Conservation (phyloP, 768 basidiomycete species). For the Lactifluus volemus region DNA sequence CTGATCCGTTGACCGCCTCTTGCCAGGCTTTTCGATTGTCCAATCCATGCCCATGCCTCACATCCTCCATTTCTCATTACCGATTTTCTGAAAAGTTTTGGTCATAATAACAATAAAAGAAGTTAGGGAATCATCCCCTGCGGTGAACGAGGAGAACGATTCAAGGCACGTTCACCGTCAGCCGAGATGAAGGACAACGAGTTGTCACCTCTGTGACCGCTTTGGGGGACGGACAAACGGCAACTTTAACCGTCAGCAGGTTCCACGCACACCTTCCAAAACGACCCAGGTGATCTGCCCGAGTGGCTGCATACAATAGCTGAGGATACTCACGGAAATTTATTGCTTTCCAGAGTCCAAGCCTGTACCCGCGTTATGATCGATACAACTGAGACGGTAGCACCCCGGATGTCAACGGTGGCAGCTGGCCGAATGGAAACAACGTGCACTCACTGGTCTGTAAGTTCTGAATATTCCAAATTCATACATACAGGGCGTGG, state of each 20-base stretch:
- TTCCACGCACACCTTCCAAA: constrained; percentile 24
- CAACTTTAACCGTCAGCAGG: constrained; percentile 55
- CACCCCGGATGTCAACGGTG: constrained; percentile 52
- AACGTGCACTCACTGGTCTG: constrained; percentile 12
- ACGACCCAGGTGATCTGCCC: constrained; percentile 65
- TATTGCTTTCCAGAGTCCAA: constrained; percentile 22
- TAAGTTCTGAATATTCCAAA: constrained; percentile 3
- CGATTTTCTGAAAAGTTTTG: constrained; percentile 38
- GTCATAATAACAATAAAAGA: constrained; percentile 51
- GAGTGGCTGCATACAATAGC: constrained; percentile 60
- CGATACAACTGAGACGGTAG: constrained; percentile 34
- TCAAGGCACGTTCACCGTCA: constrained; percentile 63
- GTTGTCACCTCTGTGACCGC: constrained; percentile 52
- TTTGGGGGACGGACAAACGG: constrained; percentile 61
- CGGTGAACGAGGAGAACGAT: constrained; percentile 69
- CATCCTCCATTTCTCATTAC: constrained; percentile 39
- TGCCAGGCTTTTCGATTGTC: constrained; percentile 28
- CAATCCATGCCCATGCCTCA: constrained; percentile 51
- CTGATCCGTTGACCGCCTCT: neutral
- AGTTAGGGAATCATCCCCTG: constrained; percentile 58
- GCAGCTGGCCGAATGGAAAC: constrained; percentile 25
- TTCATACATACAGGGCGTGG: constrained; percentile 1
- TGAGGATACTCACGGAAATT: constrained; percentile 29
- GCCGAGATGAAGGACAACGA: constrained; percentile 42
- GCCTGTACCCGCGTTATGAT: constrained; percentile 42